Evolutionary conservation across 2,329 filamentous ascomycete species (phyloP).

Genomic region (Fusarium drepaniforme): DNA sequence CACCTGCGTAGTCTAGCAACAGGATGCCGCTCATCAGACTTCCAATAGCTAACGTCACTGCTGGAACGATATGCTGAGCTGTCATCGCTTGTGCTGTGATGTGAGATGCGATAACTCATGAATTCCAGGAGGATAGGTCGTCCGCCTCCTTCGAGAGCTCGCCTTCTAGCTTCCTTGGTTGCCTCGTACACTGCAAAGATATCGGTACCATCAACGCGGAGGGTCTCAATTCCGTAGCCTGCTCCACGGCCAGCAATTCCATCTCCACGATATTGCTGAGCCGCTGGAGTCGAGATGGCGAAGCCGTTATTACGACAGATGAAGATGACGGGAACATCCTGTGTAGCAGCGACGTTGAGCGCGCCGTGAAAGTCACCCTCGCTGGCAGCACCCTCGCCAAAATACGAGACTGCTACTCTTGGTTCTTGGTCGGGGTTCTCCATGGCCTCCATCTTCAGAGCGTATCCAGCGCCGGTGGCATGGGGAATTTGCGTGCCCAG

Average conservation of each 20-base stretch:
- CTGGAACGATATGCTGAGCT: conserved; percentile 17
- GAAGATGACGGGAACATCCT: conserved; percentile 83
- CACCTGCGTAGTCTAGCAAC: conserved; percentile 6
- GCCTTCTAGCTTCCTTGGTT: conserved; percentile 75
- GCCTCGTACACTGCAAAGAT: conserved; percentile 84
- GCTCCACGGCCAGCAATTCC: conserved; percentile 84
- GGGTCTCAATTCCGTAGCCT: conserved; percentile 87
- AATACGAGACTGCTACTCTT: conserved; percentile 81
- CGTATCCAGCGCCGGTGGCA: conserved; percentile 83
- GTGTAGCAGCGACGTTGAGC: conserved; percentile 84
- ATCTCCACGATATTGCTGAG: conserved; percentile 87
- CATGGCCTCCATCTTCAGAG: conserved; percentile 79
- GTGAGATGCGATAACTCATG: conserved; percentile 27
- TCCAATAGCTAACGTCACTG: conserved; percentile 10
- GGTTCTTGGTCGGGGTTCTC: conserved; percentile 72
- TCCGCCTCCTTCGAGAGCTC: conserved; percentile 3
- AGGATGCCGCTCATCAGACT: neutral
- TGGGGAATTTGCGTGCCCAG: conserved; percentile 88
- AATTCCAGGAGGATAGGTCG: conserved; percentile 21
- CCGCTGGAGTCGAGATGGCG: conserved; percentile 83
- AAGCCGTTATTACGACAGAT: conserved; percentile 90
- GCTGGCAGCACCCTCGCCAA: conserved; percentile 85
- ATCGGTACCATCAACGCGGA: conserved; percentile 87
- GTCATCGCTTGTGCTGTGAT: conserved; percentile 31
- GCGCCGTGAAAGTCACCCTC: conserved; percentile 90